phyloP scores from a whole-genome alignment of 306 rosid genomes.

The Morella rubra region DNA sequence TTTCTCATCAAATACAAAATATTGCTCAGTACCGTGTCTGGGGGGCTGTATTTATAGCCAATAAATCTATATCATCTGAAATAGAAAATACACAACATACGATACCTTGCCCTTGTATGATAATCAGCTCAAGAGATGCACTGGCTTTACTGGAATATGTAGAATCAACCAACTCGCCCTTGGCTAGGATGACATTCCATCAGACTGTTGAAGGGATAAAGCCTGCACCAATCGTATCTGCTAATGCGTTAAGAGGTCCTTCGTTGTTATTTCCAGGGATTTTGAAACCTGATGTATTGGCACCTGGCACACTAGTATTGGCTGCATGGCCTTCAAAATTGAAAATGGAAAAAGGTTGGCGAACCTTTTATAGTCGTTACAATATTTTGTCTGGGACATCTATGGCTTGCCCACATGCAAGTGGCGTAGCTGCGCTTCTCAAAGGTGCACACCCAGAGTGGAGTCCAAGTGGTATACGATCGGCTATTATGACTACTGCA shows the following conservation, averaged over 20 bases:
- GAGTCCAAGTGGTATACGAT: constrained; percentile 52
- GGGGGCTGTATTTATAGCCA: constrained; percentile 29
- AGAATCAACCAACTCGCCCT: not conserved
- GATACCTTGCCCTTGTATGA: constrained; percentile 33
- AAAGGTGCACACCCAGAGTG: constrained; percentile 40
- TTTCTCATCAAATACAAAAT: constrained; percentile 1
- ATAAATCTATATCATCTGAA: not conserved
- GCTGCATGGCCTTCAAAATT: constrained; percentile 43
- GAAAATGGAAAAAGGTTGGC: not conserved
- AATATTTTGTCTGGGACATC: constrained; percentile 54
- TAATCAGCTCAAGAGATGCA: constrained; percentile 39
- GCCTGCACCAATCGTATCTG: constrained; percentile 52
- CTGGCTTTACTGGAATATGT: constrained; percentile 31
- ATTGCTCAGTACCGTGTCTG: not conserved
- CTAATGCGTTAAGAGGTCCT: constrained; percentile 58
- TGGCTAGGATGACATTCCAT: constrained; percentile 40
- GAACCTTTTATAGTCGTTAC: constrained; percentile 13
- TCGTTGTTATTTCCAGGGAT: constrained; percentile 27
- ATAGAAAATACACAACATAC: not conserved
- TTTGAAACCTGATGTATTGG: constrained; percentile 58
- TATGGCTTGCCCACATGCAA: constrained; percentile 56
- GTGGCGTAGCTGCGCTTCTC: constrained; percentile 33
- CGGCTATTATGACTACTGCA: constrained; percentile 55
- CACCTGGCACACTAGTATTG: constrained; percentile 48
- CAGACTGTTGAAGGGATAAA: constrained; percentile 37